These are phyloP conservation scores for Grosmannia serpens DNA, from an alignment of 2,329 filamentous ascomycete genomes.

Conservation along the genomic window DNA sequence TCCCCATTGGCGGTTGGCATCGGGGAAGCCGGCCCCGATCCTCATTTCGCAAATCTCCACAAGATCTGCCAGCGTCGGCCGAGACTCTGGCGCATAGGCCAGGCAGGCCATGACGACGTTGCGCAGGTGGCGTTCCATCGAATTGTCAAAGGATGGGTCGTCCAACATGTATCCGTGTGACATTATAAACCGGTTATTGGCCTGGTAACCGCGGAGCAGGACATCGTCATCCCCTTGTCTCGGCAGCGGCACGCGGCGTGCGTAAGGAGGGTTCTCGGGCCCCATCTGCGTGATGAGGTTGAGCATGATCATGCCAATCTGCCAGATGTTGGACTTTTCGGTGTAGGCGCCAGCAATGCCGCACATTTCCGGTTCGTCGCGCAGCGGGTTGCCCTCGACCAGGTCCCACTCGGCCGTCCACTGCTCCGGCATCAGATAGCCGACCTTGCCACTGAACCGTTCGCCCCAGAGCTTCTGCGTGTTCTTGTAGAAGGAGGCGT, in stretches of 20 bases:
- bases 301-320: slow-evolving; percentile 6
- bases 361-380: not conserved
- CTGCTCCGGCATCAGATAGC: slow-evolving; percentile 9
- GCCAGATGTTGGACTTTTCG: slow-evolving; percentile 10
- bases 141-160: not conserved
- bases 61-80: slow-evolving; percentile 6
- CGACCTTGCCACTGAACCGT: slow-evolving; percentile 5
- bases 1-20: not conserved
- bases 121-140: slow-evolving; percentile 3
- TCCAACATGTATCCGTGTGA: slow-evolving; percentile 2
- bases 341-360: slow-evolving; percentile 8
- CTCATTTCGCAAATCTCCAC: not conserved
- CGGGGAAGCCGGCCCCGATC: not conserved
- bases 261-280: not conserved
- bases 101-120: slow-evolving; percentile 7
- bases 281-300: slow-evolving; percentile 1
- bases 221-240: not conserved
- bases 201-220: not conserved
- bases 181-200: not conserved
- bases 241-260: not conserved
- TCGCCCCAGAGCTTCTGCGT: not conserved
- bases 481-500: not conserved
- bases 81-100: slow-evolving; percentile 3
- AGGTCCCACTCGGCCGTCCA: slow-evolving; percentile 11
- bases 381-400: not conserved